Conservation (phyloP, 2,329 filamentous ascomycete genomes). For the Stagonosporopsis tanaceti region DNA sequence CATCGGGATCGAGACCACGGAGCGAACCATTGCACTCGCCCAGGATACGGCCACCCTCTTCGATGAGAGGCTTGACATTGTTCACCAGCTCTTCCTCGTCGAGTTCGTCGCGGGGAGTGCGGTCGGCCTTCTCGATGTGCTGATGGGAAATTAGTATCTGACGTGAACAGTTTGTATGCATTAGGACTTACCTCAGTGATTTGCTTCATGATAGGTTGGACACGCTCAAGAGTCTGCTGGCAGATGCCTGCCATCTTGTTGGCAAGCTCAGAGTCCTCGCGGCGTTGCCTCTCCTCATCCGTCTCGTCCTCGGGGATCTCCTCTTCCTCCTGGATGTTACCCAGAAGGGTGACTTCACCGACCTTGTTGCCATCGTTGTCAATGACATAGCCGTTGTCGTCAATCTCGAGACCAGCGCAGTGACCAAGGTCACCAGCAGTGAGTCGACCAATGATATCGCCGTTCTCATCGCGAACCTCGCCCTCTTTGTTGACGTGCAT, state of each 20-base stretch:
- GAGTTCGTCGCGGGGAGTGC: constrained; percentile 82
- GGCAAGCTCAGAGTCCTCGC: constrained; percentile 78
- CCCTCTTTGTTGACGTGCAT: constrained; percentile 62
- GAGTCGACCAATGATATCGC: constrained; percentile 59
- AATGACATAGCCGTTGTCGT: constrained; percentile 61
- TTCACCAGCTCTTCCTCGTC: constrained; percentile 90
- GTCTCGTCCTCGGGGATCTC: constrained; percentile 63
- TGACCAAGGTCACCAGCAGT: constrained; percentile 61
- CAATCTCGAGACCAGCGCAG: constrained; percentile 61
- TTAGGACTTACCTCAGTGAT: constrained; percentile 73
- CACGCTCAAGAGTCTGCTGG: constrained; percentile 80
- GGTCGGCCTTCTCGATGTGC: constrained; percentile 81
- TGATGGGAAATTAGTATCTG: constrained; percentile 50
- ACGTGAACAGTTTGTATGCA: not conserved
- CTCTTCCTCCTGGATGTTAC: constrained; percentile 66
- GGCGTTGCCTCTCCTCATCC: constrained; percentile 53
- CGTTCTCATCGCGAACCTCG: constrained; percentile 61
- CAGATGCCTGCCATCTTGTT: constrained; percentile 76
- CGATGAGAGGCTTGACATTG: constrained; percentile 85
- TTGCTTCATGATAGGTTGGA: constrained; percentile 84
- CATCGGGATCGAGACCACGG: constrained; percentile 87
- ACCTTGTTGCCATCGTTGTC: constrained; percentile 68
- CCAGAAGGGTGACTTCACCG: constrained; percentile 68
- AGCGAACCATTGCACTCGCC: constrained; percentile 87
- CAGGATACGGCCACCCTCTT: constrained; percentile 82